Base-by-base conservation (phyloP, 164 flowering plant genomes). In the Taxillus chinensis region DNA sequence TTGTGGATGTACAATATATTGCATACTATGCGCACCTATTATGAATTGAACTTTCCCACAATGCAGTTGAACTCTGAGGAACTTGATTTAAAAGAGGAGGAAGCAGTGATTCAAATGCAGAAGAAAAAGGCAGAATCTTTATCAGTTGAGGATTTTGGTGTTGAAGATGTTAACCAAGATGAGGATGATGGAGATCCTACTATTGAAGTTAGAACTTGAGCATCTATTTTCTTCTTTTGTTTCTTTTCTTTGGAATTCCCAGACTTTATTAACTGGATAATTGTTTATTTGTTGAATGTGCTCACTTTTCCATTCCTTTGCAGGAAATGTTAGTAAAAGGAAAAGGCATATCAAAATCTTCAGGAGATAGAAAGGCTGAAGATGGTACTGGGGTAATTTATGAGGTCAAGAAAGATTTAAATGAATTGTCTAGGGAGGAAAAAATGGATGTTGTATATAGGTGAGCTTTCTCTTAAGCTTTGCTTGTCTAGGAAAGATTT, bases 371-470 rank as follows among this genome's bases (percentile, higher is more conserved):
- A 59, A 79, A 71, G 64, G 70, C 59, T 45, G 68, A 76, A 66
- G 81, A 68, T 70, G 84, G 73, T 16, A 38, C 58, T 39, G 81
- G 53, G 42, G 61, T 70, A 48, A 60, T 65, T 61, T 78, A 76
- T 80, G 86, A 77, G 74, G 71, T 84, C 48, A 71, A 79, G 70
- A 89, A 85, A 72, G 95, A 92, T 63, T 46, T 85, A 58, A 75
- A 74, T 75, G 71, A 87, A 55, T 66, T 92, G 75, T 76, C 98
- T 40, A 80, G 54, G 66, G 92, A 93, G 73, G 97, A 92, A 68
- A 87, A 84, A 71, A 88, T 90, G 95, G 92, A 84, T 69, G 82
- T 83, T 62, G 83, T 90, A 5, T 74, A 79, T 56, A 86, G 89
- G 97, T 86, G 52, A 64, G 65, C 3, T 41, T 58, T 40, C 13